phyloP scores from a whole-genome alignment of 2,329 filamentous ascomycete genomes.

The Sporothrix brasiliensis region DNA sequence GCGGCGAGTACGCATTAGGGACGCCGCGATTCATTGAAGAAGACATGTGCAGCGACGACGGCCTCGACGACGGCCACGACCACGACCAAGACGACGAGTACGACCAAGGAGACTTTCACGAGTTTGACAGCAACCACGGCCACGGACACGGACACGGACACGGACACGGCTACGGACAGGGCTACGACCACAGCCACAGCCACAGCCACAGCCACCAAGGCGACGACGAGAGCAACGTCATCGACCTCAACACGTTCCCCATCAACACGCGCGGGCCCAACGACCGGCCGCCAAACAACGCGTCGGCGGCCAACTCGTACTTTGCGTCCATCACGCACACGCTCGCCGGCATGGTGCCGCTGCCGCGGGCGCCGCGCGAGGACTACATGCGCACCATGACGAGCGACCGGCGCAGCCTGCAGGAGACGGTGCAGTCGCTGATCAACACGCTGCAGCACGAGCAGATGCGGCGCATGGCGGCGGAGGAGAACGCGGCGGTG shows the following conservation, averaged over 20 bases:
- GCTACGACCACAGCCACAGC: background rate
- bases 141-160: background rate
- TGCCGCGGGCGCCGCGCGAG: conserved; percentile 1
- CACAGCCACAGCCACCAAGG: background rate
- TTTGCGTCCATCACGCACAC: conserved; percentile 18
- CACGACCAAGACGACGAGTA: background rate
- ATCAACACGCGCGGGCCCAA: conserved; percentile 8
- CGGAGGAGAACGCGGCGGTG: background rate
- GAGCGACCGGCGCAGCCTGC: conserved; percentile 21
- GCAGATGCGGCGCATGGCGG: conserved; percentile 20
- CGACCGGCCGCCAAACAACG: background rate
- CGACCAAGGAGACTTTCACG: too few species aligned
- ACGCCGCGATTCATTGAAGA: conserved; percentile 14
- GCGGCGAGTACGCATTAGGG: background rate
- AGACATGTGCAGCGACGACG: background rate
- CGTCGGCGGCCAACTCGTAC: background rate
- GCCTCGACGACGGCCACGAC: background rate
- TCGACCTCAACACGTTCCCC: conserved; percentile 16
- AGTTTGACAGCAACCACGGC: too few species aligned
- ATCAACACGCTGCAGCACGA: conserved; percentile 15
- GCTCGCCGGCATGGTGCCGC: conserved; percentile 8
- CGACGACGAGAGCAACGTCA: conserved; percentile 20
- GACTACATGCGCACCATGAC: conserved; percentile 22
- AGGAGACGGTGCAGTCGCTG: conserved; percentile 20
- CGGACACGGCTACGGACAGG: background rate